Percentiles rank a stretch among this genome's conserved stretches.
phyloP scores from a whole-genome alignment of 768 basidiomycete species.

The Mycena alexandri region DNA sequence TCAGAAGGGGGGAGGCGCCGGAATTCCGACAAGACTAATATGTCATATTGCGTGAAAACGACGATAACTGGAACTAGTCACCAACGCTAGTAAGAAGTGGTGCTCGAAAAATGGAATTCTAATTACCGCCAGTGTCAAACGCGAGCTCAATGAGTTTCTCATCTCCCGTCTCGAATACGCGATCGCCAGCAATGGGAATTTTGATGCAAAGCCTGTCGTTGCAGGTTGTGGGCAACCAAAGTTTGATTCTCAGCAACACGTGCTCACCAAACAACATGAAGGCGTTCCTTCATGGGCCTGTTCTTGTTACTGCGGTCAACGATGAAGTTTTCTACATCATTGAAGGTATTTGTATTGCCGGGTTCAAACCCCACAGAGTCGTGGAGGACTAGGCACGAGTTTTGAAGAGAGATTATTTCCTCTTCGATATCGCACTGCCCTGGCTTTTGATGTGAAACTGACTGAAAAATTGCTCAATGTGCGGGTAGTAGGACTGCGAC shows the following conservation, averaged over 20 bases:
- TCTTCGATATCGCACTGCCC: neutral
- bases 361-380: slow-evolving; percentile 3
- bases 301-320: neutral
- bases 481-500: neutral
- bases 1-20: neutral
- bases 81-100: neutral
- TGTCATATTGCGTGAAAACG: neutral
- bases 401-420: neutral
- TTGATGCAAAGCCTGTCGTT: slow-evolving; percentile 2
- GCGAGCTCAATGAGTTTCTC: neutral
- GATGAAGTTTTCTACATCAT: neutral
- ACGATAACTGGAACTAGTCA: slow-evolving; percentile 4
- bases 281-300: neutral
- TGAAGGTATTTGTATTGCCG: neutral
- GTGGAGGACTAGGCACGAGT: neutral
- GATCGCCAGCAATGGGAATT: neutral
- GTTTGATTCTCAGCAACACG: neutral
- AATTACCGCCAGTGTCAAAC: neutral
- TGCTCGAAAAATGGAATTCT: neutral
- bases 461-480: neutral
- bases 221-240: neutral
- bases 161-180: neutral
- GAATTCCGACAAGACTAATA: neutral
- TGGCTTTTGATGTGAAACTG: neutral
- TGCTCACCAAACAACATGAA: neutral